A percentile compares a stretch with the other conserved stretches of the same genome.
phyloP scores from a whole-genome alignment of 129 eudicot genomes.

The Tanacetum coccineum region DNA sequence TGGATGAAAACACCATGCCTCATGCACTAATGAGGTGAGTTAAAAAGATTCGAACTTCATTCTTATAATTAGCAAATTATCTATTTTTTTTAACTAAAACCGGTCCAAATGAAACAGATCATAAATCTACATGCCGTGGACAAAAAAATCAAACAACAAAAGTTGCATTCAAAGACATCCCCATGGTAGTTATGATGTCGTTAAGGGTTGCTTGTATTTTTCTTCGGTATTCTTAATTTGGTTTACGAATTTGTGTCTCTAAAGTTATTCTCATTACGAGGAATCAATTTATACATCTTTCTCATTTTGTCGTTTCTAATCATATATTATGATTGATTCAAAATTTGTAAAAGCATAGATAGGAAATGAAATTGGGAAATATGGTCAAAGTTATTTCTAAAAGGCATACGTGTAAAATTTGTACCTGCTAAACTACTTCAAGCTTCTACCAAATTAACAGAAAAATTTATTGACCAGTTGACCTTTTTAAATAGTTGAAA shows the following conservation, averaged over 20 bases:
- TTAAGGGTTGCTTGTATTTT: constrained; percentile 35
- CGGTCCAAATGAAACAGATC: too few species aligned
- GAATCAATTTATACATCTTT: constrained; percentile 30
- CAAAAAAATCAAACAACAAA: not conserved
- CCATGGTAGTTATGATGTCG: constrained; percentile 23
- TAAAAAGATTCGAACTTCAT: too few species aligned
- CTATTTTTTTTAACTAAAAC: too few species aligned
- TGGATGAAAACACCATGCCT: too few species aligned
- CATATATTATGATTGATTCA: not conserved
- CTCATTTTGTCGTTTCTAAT: constrained; percentile 20
- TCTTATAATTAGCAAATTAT: too few species aligned
- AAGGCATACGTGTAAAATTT: not conserved
- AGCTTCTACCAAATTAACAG: too few species aligned
- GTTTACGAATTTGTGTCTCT: constrained; percentile 26
- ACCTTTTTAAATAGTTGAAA: too few species aligned
- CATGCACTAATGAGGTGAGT: too few species aligned
- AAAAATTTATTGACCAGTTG: too few species aligned
- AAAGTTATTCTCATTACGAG: constrained; percentile 23
- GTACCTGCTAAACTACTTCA: too few species aligned
- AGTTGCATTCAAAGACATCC: constrained; percentile 17
- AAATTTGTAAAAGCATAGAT: constrained; percentile 22
- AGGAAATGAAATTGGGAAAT: constrained; percentile 10
- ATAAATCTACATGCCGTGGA: constrained; percentile 68
- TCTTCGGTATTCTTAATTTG: not conserved
- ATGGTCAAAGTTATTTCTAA: constrained; percentile 19